These are phyloP conservation scores for Pisolithus marmoratus DNA, from an alignment of 768 basidiomycete genomes.

Conservation along the genomic window DNA sequence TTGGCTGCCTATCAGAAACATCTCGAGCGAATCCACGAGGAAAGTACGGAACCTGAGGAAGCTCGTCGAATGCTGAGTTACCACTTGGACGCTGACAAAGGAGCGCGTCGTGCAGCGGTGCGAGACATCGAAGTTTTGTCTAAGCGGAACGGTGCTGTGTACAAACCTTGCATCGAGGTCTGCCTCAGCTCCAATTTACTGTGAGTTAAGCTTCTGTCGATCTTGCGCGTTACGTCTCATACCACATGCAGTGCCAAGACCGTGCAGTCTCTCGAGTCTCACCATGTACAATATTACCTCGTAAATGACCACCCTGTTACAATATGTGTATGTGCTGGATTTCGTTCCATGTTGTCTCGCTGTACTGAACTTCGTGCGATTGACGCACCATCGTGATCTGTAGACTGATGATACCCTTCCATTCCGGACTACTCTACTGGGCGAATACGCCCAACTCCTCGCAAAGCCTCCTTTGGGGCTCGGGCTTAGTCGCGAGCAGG, in stretches of 20 bases:
- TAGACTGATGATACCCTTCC: constrained; percentile 82
- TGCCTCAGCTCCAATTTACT: constrained; percentile 77
- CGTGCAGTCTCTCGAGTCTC: constrained; percentile 54
- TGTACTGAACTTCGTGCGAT: background rate
- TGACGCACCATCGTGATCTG: background rate
- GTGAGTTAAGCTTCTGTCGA: constrained; percentile 32
- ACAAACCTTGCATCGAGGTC: constrained; percentile 66
- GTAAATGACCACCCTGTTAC: constrained; percentile 58
- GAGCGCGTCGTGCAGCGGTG: constrained; percentile 16
- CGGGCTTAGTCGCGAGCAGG: constrained; percentile 55
- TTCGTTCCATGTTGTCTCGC: constrained; percentile 18
- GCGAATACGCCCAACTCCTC: constrained; percentile 75
- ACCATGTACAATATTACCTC: constrained; percentile 70
- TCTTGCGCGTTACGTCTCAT: no score
- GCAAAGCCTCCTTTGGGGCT: constrained; percentile 69
- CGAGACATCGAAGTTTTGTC: constrained; percentile 16
- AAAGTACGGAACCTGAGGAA: constrained; percentile 12
- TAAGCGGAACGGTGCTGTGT: constrained; percentile 11
- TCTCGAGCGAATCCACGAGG: constrained; percentile 13
- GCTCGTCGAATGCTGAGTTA: background rate
- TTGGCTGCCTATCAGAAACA: constrained; percentile 20
- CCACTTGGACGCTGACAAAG: constrained; percentile 10
- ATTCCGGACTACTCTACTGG: constrained; percentile 68
- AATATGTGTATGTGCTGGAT: constrained; percentile 53
- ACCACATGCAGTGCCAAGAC: constrained; percentile 55